Conservation (phyloP, 345 rosid genomes). For the Brassica napus region DNA sequence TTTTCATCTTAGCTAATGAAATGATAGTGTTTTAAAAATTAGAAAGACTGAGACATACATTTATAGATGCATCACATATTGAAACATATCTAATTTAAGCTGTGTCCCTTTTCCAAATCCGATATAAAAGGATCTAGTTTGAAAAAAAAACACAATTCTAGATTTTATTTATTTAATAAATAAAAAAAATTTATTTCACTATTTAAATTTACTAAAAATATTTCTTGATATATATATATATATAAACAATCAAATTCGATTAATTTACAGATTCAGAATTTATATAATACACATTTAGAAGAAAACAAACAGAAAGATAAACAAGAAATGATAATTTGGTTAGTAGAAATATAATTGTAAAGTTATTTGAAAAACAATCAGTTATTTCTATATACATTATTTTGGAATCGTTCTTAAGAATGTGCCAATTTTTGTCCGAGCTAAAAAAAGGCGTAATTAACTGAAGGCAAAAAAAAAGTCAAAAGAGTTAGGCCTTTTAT, state of each 20-base stretch:
- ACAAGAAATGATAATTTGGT: not conserved
- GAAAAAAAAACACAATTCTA: not conserved
- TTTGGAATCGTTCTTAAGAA: not conserved
- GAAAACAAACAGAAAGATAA: not conserved
- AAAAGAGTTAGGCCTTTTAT: not conserved
- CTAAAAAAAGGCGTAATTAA: not conserved
- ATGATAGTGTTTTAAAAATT: not conserved
- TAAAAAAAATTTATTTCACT: not conserved
- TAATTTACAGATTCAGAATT: too few relatives aligned
- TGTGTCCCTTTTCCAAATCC: not conserved
- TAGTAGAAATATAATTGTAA: not conserved
- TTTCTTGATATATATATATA: too few relatives aligned
- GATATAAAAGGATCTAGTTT: not conserved
- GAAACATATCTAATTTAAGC: not conserved
- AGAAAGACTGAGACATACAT: not conserved
- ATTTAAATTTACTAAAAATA: not conserved
- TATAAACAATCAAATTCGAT: not conserved
- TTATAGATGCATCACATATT: not conserved
- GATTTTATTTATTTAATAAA: too few relatives aligned
- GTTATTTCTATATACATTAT: not conserved
- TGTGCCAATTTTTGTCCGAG: not conserved
- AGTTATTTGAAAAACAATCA: not conserved
- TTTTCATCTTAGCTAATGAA: not conserved
- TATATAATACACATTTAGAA: not conserved
- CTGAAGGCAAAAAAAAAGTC: not conserved